phyloP scores from a whole-genome alignment of 73 alveolate genomes.

The Paramecium caudatum region DNA sequence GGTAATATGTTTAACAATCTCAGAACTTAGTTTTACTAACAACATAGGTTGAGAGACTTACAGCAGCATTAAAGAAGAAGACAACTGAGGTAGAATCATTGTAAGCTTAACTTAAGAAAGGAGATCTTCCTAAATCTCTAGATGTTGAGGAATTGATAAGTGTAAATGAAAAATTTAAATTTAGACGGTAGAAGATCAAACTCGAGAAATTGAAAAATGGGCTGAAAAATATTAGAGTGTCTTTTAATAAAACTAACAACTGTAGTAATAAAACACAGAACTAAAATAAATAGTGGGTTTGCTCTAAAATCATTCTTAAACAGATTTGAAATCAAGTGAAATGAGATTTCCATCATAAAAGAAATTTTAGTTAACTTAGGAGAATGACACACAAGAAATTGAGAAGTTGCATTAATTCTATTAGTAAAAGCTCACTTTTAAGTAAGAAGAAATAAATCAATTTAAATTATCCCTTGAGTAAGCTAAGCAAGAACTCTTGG shows the following conservation, averaged over 20 bases:
- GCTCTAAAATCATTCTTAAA: background rate
- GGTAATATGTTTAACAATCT: background rate
- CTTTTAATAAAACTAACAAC: background rate
- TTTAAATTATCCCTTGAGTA: background rate
- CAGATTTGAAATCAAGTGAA: conserved; percentile 1
- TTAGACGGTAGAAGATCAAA: conserved; percentile 46
- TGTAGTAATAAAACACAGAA: background rate
- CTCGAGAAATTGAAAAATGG: conserved; percentile 49
- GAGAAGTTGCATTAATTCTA: background rate
- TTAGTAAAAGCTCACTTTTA: background rate
- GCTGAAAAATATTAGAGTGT: background rate
- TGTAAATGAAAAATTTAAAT: background rate
- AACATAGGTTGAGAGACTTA: conserved; percentile 5
- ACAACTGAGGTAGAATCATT: background rate
- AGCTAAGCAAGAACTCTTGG: conserved; percentile 1
- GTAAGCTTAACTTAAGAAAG: background rate
- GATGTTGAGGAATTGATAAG: conserved; percentile 25
- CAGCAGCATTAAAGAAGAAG: conserved; percentile 17
- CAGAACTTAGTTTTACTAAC: conserved; percentile 10
- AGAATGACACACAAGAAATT: background rate
- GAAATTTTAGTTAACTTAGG: background rate
- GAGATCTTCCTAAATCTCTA: background rate
- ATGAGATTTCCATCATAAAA: background rate
- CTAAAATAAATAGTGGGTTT: background rate
- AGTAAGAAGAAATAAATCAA: conserved; percentile 18